These are phyloP conservation scores for Fraxinus platypoda DNA, from an alignment of 305 asterid genomes.

Conservation along the genomic window DNA sequence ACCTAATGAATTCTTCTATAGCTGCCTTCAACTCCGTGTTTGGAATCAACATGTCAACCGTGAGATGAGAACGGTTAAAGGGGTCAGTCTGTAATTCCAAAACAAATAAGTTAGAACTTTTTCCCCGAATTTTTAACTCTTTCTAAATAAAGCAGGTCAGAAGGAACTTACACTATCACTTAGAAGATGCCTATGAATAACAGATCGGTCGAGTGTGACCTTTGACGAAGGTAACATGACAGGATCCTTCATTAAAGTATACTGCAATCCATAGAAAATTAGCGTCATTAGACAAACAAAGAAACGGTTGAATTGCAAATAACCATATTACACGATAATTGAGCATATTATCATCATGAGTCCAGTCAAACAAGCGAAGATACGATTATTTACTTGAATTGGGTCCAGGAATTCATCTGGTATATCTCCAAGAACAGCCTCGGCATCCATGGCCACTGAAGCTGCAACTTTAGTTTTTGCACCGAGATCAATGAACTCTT, in stretches of 20 bases:
- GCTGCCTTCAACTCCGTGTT: conserved; percentile 77
- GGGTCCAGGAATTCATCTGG: conserved; percentile 99
- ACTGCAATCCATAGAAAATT: conserved; percentile 49
- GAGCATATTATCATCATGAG: background rate
- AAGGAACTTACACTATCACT: conserved; percentile 62
- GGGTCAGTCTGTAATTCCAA: conserved; percentile 78
- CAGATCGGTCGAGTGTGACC: conserved; percentile 77
- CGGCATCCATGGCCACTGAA: conserved; percentile 85
- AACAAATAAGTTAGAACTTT: conserved; percentile 8
- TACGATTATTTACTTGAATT: conserved; percentile 61
- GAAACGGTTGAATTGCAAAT: background rate
- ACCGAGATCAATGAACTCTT: conserved; percentile 79
- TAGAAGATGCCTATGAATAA: conserved; percentile 92
- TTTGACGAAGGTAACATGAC: conserved; percentile 89
- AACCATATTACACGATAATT: background rate
- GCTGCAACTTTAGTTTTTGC: conserved; percentile 79
- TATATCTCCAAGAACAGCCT: conserved; percentile 94
- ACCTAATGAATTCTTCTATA: conserved; percentile 69
- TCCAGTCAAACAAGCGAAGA: background rate
- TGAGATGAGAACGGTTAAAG: conserved; percentile 86
- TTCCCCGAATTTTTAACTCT: background rate
- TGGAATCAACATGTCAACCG: conserved; percentile 85
- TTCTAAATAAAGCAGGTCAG: background rate
- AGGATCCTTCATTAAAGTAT: conserved; percentile 93
- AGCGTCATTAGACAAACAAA: background rate